A percentile compares a stretch with the other conserved stretches of the same genome.
Evolutionary conservation across 2,329 filamentous ascomycete species (phyloP).

Genomic region (Clarireedia sp.): DNA sequence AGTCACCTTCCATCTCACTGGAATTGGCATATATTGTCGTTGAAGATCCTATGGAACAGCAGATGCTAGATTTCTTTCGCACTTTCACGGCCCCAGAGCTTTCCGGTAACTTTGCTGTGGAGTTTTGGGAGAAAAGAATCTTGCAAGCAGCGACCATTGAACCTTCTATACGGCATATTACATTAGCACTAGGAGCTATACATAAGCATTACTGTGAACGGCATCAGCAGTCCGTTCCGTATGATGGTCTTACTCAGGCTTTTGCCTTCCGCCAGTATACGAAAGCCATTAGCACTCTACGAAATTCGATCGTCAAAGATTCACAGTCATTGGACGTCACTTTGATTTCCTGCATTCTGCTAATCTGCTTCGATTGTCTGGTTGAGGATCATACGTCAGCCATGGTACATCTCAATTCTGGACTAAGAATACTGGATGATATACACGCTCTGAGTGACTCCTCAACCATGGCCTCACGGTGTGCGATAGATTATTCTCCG

Average conservation of each 20-base stretch:
- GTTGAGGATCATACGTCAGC: conserved; percentile 23
- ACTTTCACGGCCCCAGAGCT: conserved; percentile 20
- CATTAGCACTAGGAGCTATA: conserved; percentile 26
- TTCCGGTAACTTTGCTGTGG: conserved; percentile 19
- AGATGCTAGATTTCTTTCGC: conserved; percentile 21
- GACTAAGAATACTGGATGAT: conserved; percentile 23
- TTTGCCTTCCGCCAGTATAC: conserved; percentile 54
- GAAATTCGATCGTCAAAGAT: conserved; percentile 21
- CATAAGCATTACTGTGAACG: conserved; percentile 28
- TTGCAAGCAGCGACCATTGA: conserved; percentile 19
- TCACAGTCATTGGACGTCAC: conserved; percentile 30
- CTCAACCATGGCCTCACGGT: conserved; percentile 13
- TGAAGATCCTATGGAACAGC: conserved; percentile 19
- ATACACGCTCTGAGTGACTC: conserved; percentile 14
- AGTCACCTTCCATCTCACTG: neutral
- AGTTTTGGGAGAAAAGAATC: conserved; percentile 25
- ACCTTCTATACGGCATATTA: conserved; percentile 24
- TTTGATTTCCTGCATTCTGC: conserved; percentile 55
- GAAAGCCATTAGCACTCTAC: conserved; percentile 38
- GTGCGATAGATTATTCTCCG: conserved; percentile 21
- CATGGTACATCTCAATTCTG: conserved; percentile 25
- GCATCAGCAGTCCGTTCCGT: conserved; percentile 36
- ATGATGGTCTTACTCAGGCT: conserved; percentile 11
- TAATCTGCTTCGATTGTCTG: conserved; percentile 53
- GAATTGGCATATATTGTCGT: neutral